phyloP scores from a whole-genome alignment of 306 rosid genomes.

The Cucurbita maxima region DNA sequence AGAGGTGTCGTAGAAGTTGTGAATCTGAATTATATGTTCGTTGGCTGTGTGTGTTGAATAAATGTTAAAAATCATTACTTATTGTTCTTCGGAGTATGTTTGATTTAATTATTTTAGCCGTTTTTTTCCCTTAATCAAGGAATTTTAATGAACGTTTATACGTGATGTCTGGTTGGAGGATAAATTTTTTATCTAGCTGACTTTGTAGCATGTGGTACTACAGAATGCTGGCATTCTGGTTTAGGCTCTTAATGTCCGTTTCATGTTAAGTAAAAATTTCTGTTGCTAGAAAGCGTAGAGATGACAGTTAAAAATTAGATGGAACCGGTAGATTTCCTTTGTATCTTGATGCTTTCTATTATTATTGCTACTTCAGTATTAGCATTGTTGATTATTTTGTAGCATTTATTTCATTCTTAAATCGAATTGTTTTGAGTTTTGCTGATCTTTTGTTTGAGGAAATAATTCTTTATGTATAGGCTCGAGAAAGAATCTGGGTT shows the following conservation, averaged over 20 bases:
- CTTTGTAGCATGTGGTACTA: neutral
- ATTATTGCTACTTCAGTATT: neutral
- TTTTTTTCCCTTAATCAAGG: neutral
- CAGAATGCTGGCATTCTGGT: neutral
- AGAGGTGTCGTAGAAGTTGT: neutral
- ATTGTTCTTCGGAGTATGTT: neutral
- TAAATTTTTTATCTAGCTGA: neutral
- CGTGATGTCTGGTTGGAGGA: neutral
- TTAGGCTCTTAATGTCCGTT: neutral
- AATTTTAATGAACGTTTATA: neutral
- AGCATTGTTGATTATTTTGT: neutral
- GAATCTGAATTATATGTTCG: neutral
- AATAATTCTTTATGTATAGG: slow-evolving; percentile 15
- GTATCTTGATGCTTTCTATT: neutral
- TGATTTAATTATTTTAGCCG: neutral
- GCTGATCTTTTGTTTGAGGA: neutral
- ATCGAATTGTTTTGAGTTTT: neutral
- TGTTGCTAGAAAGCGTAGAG: neutral
- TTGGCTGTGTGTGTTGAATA: neutral
- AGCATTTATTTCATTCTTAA: neutral
- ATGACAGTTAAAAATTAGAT: neutral
- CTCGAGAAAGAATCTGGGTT: slow-evolving; percentile 87
- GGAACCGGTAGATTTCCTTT: neutral
- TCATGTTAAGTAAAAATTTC: neutral
- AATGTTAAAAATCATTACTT: neutral